phyloP scores from a whole-genome alignment of 148 eudicot species.

The Pouteria glomerata region DNA sequence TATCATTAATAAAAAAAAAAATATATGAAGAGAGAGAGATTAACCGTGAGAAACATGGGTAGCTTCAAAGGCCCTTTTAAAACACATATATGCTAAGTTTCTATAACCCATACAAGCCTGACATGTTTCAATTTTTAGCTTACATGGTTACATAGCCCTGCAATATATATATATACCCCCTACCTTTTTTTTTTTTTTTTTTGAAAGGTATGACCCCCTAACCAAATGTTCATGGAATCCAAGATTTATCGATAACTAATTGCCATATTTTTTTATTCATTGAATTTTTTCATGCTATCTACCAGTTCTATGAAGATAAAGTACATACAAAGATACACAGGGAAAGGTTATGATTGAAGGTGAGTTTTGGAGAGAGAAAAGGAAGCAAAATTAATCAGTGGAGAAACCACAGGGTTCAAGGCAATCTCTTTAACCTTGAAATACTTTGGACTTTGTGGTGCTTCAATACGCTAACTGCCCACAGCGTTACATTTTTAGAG shows the following conservation, averaged over 20 bases:
- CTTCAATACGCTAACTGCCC: neutral
- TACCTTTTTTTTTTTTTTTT: neutral
- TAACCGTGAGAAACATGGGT: neutral
- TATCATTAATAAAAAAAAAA: no score
- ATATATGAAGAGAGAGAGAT: neutral
- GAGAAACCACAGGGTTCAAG: constrained; percentile 26
- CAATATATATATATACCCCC: neutral
- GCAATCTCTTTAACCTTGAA: constrained; percentile 11
- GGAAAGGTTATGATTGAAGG: constrained; percentile 7
- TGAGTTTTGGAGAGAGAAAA: constrained; percentile 12
- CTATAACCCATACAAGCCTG: neutral
- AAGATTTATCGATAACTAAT: no score
- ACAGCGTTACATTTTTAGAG: neutral
- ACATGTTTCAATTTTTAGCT: neutral
- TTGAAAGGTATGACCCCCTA: no score
- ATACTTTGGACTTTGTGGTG: neutral
- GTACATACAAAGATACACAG: neutral
- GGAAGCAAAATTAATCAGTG: neutral
- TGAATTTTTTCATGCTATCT: neutral
- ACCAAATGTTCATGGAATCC: no score
- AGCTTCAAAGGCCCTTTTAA: neutral
- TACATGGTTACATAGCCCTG: neutral
- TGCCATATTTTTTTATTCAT: no score
- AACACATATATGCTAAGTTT: neutral
- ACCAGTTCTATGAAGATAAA: neutral